phyloP scores from a whole-genome alignment of 257 asterid genomes.

The Apocynum venetum region DNA sequence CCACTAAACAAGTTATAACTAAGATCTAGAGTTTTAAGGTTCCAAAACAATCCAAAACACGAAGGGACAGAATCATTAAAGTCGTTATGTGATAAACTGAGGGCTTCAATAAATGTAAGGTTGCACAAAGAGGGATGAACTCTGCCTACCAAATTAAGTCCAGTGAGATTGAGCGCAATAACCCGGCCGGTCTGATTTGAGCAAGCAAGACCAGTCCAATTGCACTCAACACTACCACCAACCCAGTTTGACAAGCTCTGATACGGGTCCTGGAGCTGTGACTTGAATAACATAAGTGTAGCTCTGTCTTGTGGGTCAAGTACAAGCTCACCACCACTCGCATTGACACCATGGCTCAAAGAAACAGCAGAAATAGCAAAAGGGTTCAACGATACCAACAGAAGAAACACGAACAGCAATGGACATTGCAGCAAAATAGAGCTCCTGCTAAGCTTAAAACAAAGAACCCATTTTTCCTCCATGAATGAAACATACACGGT shows the following conservation, averaged over 20 bases:
- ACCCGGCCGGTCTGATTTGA: conserved; percentile 60
- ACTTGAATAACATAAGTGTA: conserved; percentile 57
- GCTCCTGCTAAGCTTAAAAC: conserved; percentile 9
- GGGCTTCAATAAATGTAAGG: conserved; percentile 57
- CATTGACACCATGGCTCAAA: conserved; percentile 15
- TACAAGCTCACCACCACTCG: conserved; percentile 11
- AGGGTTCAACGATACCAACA: conserved; percentile 21
- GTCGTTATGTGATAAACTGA: conserved; percentile 50
- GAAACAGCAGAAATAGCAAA: conserved; percentile 20
- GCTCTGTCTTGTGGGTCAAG: conserved; percentile 39
- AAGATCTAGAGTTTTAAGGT: conserved; percentile 53
- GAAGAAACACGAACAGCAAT: conserved; percentile 12
- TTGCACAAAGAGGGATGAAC: conserved; percentile 63
- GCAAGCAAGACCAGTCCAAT: conserved; percentile 50
- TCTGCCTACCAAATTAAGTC: conserved; percentile 54
- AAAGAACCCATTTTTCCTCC: conserved; percentile 30
- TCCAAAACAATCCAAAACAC: conserved; percentile 44
- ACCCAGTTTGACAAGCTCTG: conserved; percentile 52
- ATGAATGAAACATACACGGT: conserved; percentile 12
- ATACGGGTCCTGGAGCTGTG: conserved; percentile 47
- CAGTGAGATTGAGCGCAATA: conserved; percentile 65
- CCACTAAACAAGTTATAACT: conserved; percentile 55
- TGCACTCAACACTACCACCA: conserved; percentile 21
- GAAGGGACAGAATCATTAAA: conserved; percentile 51
- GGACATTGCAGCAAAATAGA: conserved; percentile 14